Percentiles rank a stretch among this genome's conserved stretches.
Evolutionary conservation across 2,329 filamentous ascomycete genomes (phyloP).

Genomic region (Trichoderma endophyticum): DNA sequence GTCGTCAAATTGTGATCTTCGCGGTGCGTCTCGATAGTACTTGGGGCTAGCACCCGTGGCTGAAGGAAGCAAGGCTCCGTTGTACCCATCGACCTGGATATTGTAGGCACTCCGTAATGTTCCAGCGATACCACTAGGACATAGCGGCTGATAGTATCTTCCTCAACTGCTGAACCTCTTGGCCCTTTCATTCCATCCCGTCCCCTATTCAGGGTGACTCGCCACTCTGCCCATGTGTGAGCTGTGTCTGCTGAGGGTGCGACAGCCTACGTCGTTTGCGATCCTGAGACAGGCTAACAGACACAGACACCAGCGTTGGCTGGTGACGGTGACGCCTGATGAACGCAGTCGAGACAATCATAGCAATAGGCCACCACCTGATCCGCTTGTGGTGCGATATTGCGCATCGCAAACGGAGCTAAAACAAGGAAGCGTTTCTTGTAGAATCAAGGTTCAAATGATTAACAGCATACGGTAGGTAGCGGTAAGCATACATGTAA

Average conservation of each 20-base stretch:
- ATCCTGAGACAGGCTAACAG: neutral
- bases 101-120: neutral
- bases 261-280: neutral
- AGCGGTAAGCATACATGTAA: neutral
- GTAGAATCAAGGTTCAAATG: neutral
- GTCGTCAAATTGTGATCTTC: constrained; percentile 9
- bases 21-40: neutral
- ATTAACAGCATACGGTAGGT: neutral
- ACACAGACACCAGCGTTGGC: neutral
- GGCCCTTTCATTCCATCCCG: neutral
- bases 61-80: neutral
- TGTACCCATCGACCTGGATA: neutral
- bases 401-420: neutral
- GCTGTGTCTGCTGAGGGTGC: neutral
- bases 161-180: neutral
- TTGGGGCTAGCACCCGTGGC: neutral
- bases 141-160: neutral
- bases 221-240: neutral
- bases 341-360: neutral
- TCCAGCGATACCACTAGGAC: neutral
- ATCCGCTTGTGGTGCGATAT: neutral
- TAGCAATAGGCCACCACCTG: neutral
- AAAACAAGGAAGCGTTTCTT: neutral
- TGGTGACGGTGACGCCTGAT: neutral
- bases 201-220: neutral